Base-by-base conservation (phyloP, 768 basidiomycete genomes). In the Auricularia auricula-judae region DNA sequence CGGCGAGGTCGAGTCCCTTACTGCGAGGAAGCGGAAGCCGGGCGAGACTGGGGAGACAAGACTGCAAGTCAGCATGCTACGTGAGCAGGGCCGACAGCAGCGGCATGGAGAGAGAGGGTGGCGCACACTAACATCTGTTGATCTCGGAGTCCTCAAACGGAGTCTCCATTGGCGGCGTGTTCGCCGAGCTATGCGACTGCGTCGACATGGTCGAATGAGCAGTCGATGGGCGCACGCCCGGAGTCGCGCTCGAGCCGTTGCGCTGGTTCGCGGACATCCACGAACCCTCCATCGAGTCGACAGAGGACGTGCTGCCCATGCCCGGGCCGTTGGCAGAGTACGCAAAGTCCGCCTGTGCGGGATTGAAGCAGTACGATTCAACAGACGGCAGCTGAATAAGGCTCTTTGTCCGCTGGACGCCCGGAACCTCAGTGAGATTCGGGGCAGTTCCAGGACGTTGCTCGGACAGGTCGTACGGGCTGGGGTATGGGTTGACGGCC, bases 401-500 rank as follows among this genome's bases (percentile, higher is more conserved):
- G 76, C 88, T 91, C 70, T 89, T 82, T 64, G 88, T 86, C 64
- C 89, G 85, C 67, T 88, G 88, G 67, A 91, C 81, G 29, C 74
- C 34, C 63, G 77, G 77, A 58, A 59, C 29, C 11, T 59, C 56
- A 36, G 23, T 86, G 84, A 62, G 84, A 81, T 44, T 81, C 82
- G 21, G 74, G 67, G 56, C 81, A 77, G 63, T 86, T 82, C 39
- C 59, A 60, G 51, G 43, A 56, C 61, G 59, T 54, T 53, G 59
- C 23, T 34, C 47, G 23, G 35, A 65, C 69, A 59, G 65, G 65
- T 85, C 86, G 74, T 92, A 93, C 56, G 90, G 89, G 66, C 85
- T 87, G 18, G 91, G 91, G 74, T 93, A 93, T 12, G 91, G 91
- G 70, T 86, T 88, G 80, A 93, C 86, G 0, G 90, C 91, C 73